These are phyloP conservation scores for Lippia alba DNA, from an alignment of 305 asterid genomes.

Conservation along the genomic window DNA sequence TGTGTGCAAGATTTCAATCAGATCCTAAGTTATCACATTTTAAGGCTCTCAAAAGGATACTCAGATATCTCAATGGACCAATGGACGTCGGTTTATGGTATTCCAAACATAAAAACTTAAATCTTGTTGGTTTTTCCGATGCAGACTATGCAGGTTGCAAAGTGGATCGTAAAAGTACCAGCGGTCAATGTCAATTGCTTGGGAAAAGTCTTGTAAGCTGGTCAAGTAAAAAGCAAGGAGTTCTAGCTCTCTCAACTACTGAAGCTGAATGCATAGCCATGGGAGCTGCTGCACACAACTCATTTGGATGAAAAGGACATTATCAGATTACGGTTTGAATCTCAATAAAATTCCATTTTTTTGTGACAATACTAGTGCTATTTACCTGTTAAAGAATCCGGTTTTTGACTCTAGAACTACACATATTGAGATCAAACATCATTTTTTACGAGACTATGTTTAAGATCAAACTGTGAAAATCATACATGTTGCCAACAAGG, in stretches of 20 bases:
- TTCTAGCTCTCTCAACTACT: not conserved
- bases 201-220: not conserved
- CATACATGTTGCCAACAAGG: too few species aligned
- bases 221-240: not conserved
- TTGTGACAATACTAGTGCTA: not conserved
- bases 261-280: not conserved
- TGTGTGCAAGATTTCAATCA: not conserved
- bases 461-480: not conserved
- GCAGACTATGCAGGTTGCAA: not conserved
- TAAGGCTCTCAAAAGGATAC: not conserved
- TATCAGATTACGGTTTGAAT: not conserved
- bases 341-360: not conserved
- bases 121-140: not conserved
- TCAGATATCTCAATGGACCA: not conserved
- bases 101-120: not conserved
- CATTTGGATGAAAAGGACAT: not conserved
- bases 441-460: not conserved
- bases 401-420: not conserved
- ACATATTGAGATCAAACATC: not conserved
- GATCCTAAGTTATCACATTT: not conserved
- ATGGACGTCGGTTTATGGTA: not conserved
- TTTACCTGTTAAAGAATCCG: not conserved
- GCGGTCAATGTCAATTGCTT: not conserved
- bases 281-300: not conserved
- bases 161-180: not conserved